phyloP scores from a whole-genome alignment of 2,329 filamentous ascomycete species.

The Aspergillus piperis region DNA sequence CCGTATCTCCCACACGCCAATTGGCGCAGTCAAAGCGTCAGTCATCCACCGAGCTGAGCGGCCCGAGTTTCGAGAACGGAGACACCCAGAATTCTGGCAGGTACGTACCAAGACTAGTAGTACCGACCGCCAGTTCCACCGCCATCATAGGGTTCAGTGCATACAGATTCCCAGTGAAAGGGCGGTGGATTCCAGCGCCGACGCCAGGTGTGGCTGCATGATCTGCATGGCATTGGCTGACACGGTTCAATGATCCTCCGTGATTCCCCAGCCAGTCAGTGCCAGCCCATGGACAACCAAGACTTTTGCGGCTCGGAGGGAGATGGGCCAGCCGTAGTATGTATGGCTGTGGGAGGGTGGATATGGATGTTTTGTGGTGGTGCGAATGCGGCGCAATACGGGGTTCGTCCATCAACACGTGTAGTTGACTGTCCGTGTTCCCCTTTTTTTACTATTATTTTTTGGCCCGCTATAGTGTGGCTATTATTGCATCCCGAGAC shows the following conservation, averaged over 20 bases:
- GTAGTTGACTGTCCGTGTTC: not conserved
- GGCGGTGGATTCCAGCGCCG: slow-evolving; percentile 9
- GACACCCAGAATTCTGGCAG: too few species aligned
- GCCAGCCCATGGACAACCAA: not conserved
- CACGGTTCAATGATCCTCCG: not conserved
- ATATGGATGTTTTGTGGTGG: not conserved
- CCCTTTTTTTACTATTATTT: not conserved
- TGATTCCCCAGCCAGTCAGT: not conserved
- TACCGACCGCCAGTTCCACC: slow-evolving; percentile 10
- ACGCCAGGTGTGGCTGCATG: slow-evolving; percentile 7
- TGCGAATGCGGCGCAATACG: not conserved
- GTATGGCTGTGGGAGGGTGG: not conserved
- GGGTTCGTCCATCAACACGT: not conserved
- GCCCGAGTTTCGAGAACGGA: not conserved
- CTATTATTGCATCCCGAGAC: not conserved
- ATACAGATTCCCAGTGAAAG: slow-evolving; percentile 9
- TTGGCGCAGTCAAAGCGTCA: not conserved
- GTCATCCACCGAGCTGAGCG: slow-evolving; percentile 3
- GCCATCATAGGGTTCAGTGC: slow-evolving; percentile 10
- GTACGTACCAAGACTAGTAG: not conserved
- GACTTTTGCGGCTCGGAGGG: slow-evolving; percentile 11
- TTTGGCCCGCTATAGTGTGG: not conserved
- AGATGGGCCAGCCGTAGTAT: not conserved
- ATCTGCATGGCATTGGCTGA: slow-evolving; percentile 6
- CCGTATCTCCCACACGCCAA: not conserved